Base-by-base conservation (phyloP, 2,329 filamentous ascomycete genomes). In the Neurospora sp. region DNA sequence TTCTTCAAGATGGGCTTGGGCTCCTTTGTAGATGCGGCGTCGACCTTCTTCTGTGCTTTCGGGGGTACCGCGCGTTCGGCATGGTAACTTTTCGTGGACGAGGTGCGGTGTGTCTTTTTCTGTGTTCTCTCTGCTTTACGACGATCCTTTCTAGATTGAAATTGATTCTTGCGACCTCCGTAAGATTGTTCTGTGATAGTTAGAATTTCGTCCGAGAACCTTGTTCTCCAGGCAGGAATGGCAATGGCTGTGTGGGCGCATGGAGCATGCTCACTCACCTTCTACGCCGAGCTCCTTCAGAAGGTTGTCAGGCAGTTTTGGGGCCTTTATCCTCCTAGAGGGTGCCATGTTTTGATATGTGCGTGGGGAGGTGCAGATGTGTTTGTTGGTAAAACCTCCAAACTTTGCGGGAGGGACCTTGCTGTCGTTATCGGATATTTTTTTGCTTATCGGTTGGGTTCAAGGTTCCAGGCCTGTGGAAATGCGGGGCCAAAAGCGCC, bases 111-210 rank as follows among this genome's bases (percentile, higher is more conserved):
- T 37, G 78, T 76, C 78, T 87, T 91, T 78, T 88, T 91, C 74
- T 87, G 83, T 28, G 83, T 81, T 69, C 91, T 85, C 74, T 91
- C 87, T 17, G 85, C 85, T 77, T 89, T 92, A 69, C 91, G 86
- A 70, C 87, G 85, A 69, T 91, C 88, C 81, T 91, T 92, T 74
- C 90, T 84, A 1, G 76, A 74, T 62, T 72, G 57, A 0, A 66
- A 73, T 72, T 69, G 74, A 69, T 69, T 76, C 67, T 36, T 62
- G 23, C 52, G 52, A 17, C 28, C 52, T 62, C 52, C 28, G 28
- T 33, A 33, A 10, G 23, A 36, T 33, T 17, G 23, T 33, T 36
- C 52, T 62, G 28, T 10, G 28, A 62, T 17, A 36, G 52, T 62
- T 62, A 62, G 76, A 72, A 66, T 77, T 76, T 69, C 82, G 70